phyloP scores from a whole-genome alignment of 2,329 filamentous ascomycete species.

The Pseudocercospora fijiensis region DNA sequence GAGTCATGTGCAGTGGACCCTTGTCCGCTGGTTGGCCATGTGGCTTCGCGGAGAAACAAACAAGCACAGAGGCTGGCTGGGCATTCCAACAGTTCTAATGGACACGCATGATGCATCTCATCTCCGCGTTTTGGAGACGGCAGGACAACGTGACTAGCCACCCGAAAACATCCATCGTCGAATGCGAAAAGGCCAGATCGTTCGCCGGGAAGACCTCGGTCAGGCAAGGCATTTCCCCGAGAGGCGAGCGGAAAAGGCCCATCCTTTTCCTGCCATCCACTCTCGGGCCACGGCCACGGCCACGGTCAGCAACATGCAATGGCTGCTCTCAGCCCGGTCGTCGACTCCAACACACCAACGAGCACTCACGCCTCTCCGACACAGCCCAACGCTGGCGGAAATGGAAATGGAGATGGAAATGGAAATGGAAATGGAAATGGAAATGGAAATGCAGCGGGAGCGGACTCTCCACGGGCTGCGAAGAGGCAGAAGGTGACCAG shows the following conservation, averaged over 20 bases:
- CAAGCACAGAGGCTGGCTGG: not conserved
- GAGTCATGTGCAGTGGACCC: not conserved
- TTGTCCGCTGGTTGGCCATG: not conserved
- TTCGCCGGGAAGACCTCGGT: not conserved
- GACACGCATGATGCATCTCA: not conserved
- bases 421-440: too few relatives aligned
- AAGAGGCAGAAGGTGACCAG: slow-evolving; percentile 32
- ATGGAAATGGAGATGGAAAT: too few relatives aligned
- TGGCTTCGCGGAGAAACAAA: not conserved
- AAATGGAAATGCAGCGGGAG: too few relatives aligned
- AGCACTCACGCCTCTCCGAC: slow-evolving; percentile 9
- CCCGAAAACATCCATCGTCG: not conserved
- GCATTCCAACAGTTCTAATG: not conserved
- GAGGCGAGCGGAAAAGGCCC: not conserved
- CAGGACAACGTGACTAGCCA: not conserved
- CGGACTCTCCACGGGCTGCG: not conserved
- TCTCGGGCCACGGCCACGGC: not conserved
- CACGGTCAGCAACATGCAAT: too few relatives aligned
- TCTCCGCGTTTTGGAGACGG: not conserved
- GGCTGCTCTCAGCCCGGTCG: slow-evolving; percentile 1
- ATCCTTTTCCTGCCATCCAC: not conserved
- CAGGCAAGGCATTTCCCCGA: not conserved
- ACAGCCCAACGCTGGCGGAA: slow-evolving; percentile 3
- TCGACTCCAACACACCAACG: not conserved
- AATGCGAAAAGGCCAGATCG: not conserved